Base-by-base conservation (phyloP, 164 flowering plant species). In the Houttuynia cordata region DNA sequence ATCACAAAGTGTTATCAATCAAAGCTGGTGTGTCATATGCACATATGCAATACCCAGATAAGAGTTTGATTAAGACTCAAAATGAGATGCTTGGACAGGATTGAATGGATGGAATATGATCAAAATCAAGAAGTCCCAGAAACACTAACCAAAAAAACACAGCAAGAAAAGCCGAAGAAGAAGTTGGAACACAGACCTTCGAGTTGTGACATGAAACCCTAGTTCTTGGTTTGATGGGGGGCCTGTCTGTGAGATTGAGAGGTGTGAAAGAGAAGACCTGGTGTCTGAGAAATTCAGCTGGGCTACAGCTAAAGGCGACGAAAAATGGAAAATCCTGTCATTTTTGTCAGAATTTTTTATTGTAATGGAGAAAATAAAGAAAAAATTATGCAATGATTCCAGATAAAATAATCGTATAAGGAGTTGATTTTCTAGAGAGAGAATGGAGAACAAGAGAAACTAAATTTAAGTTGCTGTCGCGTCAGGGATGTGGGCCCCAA, bases 161-260 rank as follows among this genome's bases (percentile, higher is more conserved):
- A n/a, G n/a, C 23, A 54, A 61, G 37, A 42, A 49, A 37, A 53
- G 23, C 73, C n/a, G n/a, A n/a, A n/a, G n/a, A n/a, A 56, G 18
- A 51, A 63, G 17, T 66, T 40, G 41, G 62, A 66, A 62, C 59
- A 67, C 79, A 69, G 77, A 79, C 81, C 80, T 76, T 53, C 60
- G 64, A 57, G 37, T 54, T 49, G 73, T 25, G 67, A 37, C 68
- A 62, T 67, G 69, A 78, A 77, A 76, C 79, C 80, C 79, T 72
- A 79, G 79, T 78, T 78, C 80, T 72, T 64, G 66, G 19, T 8
- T 57, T 70, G 69, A 64, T 51, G 56, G 21, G 40, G 47, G n/a
- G n/a, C n/a, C n/a, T n/a, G n/a, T 56, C 19, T 49, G 20, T 39
- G 47, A 50, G 73, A 66, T 67, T 69, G 79, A 62, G 67, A 74